Conservation (phyloP, 2,329 filamentous ascomycete genomes). For the Akanthomyces uredinophilus region DNA sequence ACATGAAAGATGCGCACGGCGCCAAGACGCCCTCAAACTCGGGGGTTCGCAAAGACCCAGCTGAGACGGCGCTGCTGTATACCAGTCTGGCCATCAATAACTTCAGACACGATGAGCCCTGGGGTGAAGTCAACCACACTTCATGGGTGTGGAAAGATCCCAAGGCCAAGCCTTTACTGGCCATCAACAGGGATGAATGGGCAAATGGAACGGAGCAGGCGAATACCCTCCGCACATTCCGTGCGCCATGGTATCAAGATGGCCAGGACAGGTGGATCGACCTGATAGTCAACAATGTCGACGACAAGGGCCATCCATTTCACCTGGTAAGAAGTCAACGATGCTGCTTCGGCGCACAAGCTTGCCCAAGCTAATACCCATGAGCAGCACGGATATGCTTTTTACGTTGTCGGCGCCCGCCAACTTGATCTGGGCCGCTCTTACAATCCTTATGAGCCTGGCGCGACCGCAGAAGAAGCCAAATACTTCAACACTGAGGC, state of each 20-base stretch:
- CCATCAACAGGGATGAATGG: conserved; percentile 17
- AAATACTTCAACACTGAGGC: conserved; percentile 16
- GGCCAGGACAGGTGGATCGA: conserved; percentile 37
- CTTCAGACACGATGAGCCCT: conserved; percentile 19
- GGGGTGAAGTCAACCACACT: conserved; percentile 21
- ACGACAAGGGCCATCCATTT: conserved; percentile 45
- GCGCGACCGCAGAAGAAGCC: background rate
- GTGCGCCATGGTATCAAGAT: conserved; percentile 17
- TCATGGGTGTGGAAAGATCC: conserved; percentile 18
- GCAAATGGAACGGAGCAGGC: conserved; percentile 16
- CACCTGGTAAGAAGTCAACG: conserved; percentile 33
- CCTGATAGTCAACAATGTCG: conserved; percentile 45
- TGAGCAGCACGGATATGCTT: conserved; percentile 19
- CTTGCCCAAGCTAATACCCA: background rate
- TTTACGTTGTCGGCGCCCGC: conserved; percentile 15
- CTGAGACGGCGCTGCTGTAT: conserved; percentile 19
- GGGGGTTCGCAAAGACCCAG: background rate
- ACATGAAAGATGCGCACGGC: conserved; percentile 6
- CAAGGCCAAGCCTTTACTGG: conserved; percentile 16
- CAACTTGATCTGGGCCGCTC: conserved; percentile 11
- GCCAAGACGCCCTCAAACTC: background rate
- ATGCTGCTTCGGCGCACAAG: too few species aligned
- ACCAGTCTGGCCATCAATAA: conserved; percentile 19
- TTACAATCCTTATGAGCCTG: conserved; percentile 7
- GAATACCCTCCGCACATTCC: conserved; percentile 15